A percentile compares a stretch with the other conserved stretches of the same genome.
These are phyloP conservation scores for Beauveria rudraprayagi DNA, from an alignment of 2,329 filamentous ascomycete genomes.

Conservation along the genomic window DNA sequence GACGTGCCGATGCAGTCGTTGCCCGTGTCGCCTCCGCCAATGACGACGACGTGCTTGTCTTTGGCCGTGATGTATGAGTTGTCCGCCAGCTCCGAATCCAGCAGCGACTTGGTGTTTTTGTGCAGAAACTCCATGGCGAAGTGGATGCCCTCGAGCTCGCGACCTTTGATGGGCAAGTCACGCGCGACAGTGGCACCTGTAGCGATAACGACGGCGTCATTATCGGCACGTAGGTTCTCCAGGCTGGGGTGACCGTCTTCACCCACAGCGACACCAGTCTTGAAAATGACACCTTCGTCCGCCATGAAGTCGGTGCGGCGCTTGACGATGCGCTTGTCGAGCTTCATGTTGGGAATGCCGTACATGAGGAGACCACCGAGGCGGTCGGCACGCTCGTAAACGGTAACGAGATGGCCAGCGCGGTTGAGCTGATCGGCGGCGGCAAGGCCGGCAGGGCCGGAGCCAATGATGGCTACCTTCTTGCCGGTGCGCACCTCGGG, in stretches of 20 bases:
- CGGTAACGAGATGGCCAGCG: slow-evolving; percentile 77
- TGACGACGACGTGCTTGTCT: slow-evolving; percentile 91
- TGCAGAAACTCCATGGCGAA: slow-evolving; percentile 97
- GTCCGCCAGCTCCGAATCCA: slow-evolving; percentile 82
- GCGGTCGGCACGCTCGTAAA: slow-evolving; percentile 90
- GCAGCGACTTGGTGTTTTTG: slow-evolving; percentile 94
- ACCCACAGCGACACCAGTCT: slow-evolving; percentile 69
- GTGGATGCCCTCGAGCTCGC: slow-evolving; percentile 83
- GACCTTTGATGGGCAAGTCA: slow-evolving; percentile 83
- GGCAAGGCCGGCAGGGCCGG: slow-evolving; percentile 84
- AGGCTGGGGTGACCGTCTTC: slow-evolving; percentile 58
- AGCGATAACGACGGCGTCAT: slow-evolving; percentile 82
- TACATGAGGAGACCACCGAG: slow-evolving; percentile 93
- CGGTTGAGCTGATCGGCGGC: slow-evolving; percentile 91
- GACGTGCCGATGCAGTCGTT: slow-evolving; percentile 98
- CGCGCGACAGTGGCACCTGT: slow-evolving; percentile 90
- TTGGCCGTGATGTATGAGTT: slow-evolving; percentile 87
- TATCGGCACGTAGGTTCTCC: slow-evolving; percentile 60
- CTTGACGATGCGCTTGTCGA: slow-evolving; percentile 95
- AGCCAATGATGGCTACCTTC: slow-evolving; percentile 81
- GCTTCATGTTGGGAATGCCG: slow-evolving; percentile 98
- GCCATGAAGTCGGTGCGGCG: slow-evolving; percentile 93
- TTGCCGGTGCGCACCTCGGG: slow-evolving; percentile 79
- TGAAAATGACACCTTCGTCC: slow-evolving; percentile 75
- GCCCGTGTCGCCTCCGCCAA: slow-evolving; percentile 94